phyloP scores from a whole-genome alignment of 1,139 yeast species.

The Torulaspora globosa region DNA sequence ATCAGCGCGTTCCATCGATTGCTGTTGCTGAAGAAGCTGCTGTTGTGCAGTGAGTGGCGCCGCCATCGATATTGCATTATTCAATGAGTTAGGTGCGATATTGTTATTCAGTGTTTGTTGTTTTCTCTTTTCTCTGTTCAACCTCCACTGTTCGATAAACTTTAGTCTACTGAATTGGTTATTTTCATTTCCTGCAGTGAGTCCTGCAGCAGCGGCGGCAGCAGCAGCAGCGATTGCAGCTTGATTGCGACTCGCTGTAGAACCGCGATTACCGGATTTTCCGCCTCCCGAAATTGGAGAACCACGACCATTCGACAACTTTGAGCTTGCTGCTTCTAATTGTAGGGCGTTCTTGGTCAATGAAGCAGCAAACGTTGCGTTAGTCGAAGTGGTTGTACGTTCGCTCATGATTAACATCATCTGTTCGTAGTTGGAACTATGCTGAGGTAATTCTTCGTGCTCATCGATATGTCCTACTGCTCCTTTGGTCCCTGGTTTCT shows the following conservation, averaged over 20 bases:
- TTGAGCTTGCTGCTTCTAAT: slow-evolving; percentile 23
- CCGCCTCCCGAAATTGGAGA: slow-evolving; percentile 11
- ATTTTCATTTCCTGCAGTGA: slow-evolving; percentile 36
- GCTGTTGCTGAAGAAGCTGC: slow-evolving; percentile 28
- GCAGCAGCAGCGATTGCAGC: slow-evolving; percentile 34
- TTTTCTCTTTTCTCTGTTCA: slow-evolving; percentile 42
- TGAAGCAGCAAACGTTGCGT: slow-evolving; percentile 35
- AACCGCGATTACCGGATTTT: slow-evolving; percentile 12
- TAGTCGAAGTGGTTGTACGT: slow-evolving; percentile 36
- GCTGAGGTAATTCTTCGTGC: slow-evolving; percentile 66
- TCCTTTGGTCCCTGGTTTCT: slow-evolving; percentile 42
- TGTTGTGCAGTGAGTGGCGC: slow-evolving; percentile 34
- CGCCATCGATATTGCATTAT: slow-evolving; percentile 35
- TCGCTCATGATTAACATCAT: slow-evolving; percentile 58
- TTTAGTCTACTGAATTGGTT: slow-evolving; percentile 48
- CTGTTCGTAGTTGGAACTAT: slow-evolving; percentile 85
- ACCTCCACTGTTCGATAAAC: slow-evolving; percentile 48
- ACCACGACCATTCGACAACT: slow-evolving; percentile 26
- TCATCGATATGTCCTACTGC: slow-evolving; percentile 46
- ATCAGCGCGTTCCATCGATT: slow-evolving; percentile 18
- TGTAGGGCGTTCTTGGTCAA: slow-evolving; percentile 36
- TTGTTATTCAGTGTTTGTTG: slow-evolving; percentile 36
- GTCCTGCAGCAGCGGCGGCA: slow-evolving; percentile 35
- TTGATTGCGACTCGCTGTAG: slow-evolving; percentile 18
- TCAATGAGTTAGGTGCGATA: slow-evolving; percentile 27